A percentile compares a stretch with the other conserved stretches of the same genome.
Evolutionary conservation across 2,329 filamentous ascomycete genomes (phyloP).

Genomic region (Penicillium hesseltinei): DNA sequence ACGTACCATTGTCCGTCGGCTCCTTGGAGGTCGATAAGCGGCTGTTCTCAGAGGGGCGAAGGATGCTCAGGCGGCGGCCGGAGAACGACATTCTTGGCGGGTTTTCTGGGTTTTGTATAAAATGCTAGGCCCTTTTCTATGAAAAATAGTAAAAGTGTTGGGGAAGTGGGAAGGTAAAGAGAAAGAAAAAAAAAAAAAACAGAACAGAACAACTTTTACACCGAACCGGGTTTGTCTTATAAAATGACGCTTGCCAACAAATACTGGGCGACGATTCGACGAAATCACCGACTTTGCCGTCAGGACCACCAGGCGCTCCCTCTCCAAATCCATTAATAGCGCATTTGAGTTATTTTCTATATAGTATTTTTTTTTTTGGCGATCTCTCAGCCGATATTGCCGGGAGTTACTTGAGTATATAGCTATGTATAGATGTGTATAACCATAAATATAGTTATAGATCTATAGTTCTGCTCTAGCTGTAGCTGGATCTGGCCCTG

Average conservation of each 20-base stretch:
- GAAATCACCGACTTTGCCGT: slow-evolving; percentile 18
- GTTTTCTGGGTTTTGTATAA: background rate
- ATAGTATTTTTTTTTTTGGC: background rate
- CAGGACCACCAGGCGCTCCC: background rate
- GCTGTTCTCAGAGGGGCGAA: slow-evolving; percentile 37
- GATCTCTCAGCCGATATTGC: background rate
- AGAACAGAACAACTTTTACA: background rate
- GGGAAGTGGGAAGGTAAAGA: background rate
- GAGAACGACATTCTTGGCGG: slow-evolving; percentile 45
- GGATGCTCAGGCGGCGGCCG: slow-evolving; percentile 45
- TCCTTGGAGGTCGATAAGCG: slow-evolving; percentile 46
- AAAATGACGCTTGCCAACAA: background rate
- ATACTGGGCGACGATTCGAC: slow-evolving; percentile 24
- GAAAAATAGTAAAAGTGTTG: background rate
- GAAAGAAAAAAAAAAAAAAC: background rate
- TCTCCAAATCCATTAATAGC: background rate
- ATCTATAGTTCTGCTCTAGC: background rate
- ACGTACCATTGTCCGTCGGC: slow-evolving; percentile 48
- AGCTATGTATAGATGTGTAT: background rate
- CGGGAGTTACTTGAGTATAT: background rate
- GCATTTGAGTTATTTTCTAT: background rate
- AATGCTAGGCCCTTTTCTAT: background rate
- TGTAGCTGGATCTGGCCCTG: background rate
- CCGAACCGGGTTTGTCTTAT: background rate
- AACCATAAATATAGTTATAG: background rate